phyloP scores from a whole-genome alignment of 164 flowering plant genomes.

The Amborella trichopoda region DNA sequence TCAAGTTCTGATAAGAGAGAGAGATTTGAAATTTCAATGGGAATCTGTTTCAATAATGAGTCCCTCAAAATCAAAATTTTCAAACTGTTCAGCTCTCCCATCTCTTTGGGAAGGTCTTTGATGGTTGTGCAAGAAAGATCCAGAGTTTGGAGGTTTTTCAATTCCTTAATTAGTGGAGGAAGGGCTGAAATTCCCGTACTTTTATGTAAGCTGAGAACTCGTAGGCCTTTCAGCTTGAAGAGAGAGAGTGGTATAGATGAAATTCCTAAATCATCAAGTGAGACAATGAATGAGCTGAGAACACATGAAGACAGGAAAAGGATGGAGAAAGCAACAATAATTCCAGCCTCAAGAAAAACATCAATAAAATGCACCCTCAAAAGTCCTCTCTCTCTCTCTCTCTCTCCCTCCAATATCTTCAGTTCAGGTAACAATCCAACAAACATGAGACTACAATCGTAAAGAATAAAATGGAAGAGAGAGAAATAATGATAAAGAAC shows the following conservation, averaged over 20 bases:
- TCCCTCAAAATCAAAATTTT: not conserved
- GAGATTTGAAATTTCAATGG: not conserved
- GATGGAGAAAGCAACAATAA: no score
- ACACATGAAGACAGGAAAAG: no score
- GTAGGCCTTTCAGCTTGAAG: not conserved
- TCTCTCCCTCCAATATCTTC: no score
- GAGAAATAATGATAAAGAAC: no score
- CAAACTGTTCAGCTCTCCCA: constrained; percentile 1
- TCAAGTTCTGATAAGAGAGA: not conserved
- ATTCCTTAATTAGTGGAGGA: not conserved
- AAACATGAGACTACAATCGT: no score
- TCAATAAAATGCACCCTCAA: no score
- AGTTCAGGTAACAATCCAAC: no score
- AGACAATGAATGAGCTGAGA: no score
- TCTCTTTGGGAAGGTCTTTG: not conserved
- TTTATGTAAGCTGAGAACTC: constrained; percentile 1
- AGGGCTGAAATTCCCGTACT: not conserved
- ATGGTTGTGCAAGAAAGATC: not conserved
- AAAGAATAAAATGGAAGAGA: no score
- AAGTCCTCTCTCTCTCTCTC: no score
- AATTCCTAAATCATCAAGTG: no score
- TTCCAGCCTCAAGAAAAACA: no score
- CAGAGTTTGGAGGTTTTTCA: constrained; percentile 1
- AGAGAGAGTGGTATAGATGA: not conserved
- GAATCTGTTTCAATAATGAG: not conserved